Conservation (phyloP, 1,139 yeast species). For the Debaryomyces psychrophilus region DNA sequence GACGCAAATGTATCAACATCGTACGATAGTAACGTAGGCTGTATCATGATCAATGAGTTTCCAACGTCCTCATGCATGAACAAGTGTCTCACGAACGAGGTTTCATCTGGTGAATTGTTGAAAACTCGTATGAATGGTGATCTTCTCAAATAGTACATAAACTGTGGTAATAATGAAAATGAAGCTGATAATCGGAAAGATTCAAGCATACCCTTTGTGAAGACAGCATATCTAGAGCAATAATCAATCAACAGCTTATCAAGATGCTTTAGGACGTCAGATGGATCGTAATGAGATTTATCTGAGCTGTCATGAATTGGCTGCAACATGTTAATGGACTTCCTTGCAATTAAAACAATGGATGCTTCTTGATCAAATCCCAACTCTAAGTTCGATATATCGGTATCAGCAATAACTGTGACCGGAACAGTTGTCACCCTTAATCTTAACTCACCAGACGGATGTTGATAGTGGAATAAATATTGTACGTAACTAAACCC, state of each 20-base stretch:
- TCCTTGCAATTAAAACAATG: conserved; percentile 60
- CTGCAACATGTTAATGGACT: conserved; percentile 51
- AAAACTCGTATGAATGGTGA: conserved; percentile 72
- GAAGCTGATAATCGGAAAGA: conserved; percentile 79
- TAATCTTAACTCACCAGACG: conserved; percentile 47
- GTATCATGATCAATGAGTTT: conserved; percentile 95
- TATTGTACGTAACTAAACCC: conserved; percentile 59
- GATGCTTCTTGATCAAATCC: conserved; percentile 76
- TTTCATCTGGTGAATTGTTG: conserved; percentile 81
- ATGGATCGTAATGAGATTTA: conserved; percentile 57
- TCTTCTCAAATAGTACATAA: conserved; percentile 70
- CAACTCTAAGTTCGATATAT: conserved; percentile 38
- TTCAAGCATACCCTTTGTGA: conserved; percentile 70
- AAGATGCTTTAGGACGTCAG: conserved; percentile 80
- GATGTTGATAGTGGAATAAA: conserved; percentile 73
- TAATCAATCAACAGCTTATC: conserved; percentile 83
- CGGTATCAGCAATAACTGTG: conserved; percentile 45
- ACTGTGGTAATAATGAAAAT: conserved; percentile 78
- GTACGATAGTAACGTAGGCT: conserved; percentile 81
- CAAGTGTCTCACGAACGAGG: conserved; percentile 67
- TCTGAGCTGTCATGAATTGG: conserved; percentile 27
- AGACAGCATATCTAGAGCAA: conserved; percentile 88
- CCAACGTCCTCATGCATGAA: conserved; percentile 76
- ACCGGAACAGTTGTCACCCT: conserved; percentile 57
- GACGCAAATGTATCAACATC: conserved; percentile 56